Conservation (phyloP, 148 eudicot species). For the Nepenthes gracilis region DNA sequence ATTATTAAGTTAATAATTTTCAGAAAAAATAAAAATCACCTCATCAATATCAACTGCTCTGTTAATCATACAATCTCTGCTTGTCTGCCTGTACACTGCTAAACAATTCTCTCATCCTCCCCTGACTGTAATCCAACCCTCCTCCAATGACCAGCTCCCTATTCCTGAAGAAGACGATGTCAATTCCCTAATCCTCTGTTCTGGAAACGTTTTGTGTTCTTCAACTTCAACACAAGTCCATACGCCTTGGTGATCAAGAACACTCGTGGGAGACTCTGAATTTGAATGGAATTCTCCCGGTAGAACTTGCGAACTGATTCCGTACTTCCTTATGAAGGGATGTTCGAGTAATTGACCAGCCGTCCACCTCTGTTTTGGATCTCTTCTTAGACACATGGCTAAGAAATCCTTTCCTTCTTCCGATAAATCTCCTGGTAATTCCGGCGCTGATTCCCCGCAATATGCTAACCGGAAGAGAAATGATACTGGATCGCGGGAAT, state of each 20-base stretch:
- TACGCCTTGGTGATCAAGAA: slow-evolving; percentile 26
- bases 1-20: too few species aligned
- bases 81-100: too few species aligned
- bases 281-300: too few species aligned
- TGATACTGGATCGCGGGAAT: slow-evolving; percentile 18
- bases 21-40: too few species aligned
- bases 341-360: slow-evolving; percentile 34
- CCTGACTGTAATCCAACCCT: not conserved
- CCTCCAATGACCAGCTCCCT: not conserved
- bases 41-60: too few species aligned
- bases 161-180: not conserved
- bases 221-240: slow-evolving; percentile 24
- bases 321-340: slow-evolving; percentile 17
- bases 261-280: slow-evolving; percentile 24
- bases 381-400: slow-evolving; percentile 29
- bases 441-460: slow-evolving; percentile 28
- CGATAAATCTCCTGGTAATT: slow-evolving; percentile 28
- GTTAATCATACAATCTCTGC: too few species aligned
- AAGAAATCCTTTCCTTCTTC: slow-evolving; percentile 31
- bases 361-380: slow-evolving; percentile 30
- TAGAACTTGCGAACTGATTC: too few species aligned
- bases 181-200: not conserved
- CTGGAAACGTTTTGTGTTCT: not conserved
- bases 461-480: slow-evolving; percentile 32
- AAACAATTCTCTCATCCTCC: too few species aligned